phyloP scores from a whole-genome alignment of 257 asterid genomes.

The Petunia axillaris region DNA sequence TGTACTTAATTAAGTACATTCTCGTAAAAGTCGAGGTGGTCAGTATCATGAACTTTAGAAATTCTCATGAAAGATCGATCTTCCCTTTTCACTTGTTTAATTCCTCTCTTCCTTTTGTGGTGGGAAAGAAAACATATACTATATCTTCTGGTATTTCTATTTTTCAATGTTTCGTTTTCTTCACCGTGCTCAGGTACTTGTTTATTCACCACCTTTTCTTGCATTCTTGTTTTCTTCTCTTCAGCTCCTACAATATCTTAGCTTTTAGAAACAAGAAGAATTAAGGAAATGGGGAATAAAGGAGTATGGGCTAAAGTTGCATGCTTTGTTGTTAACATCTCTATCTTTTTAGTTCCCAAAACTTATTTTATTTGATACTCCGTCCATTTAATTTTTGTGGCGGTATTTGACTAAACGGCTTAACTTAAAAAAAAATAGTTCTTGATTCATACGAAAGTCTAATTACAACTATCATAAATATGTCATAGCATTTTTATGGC shows the following conservation, averaged over 20 bases:
- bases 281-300: not conserved
- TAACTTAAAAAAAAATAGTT: no score
- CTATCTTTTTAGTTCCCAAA: not conserved
- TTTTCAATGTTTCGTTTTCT: not conserved
- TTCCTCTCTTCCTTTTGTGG: not conserved
- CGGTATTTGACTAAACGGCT: no score
- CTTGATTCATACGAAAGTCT: no score
- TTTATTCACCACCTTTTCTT: not conserved
- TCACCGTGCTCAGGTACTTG: not conserved
- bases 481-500: no score
- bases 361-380: not conserved
- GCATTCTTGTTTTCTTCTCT: not conserved
- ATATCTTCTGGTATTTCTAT: not conserved
- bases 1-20: not conserved
- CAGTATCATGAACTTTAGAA: not conserved
- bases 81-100: conserved; percentile 12
- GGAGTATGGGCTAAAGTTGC: not conserved
- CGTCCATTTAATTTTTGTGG: no score
- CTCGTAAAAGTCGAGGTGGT: conserved; percentile 17
- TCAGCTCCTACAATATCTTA: not conserved
- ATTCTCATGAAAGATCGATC: not conserved
- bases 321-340: not conserved
- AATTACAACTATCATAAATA: no score
- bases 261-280: not conserved
- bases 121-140: not conserved